phyloP scores from a whole-genome alignment of 768 basidiomycete species.

The Mrakia blollopis region DNA sequence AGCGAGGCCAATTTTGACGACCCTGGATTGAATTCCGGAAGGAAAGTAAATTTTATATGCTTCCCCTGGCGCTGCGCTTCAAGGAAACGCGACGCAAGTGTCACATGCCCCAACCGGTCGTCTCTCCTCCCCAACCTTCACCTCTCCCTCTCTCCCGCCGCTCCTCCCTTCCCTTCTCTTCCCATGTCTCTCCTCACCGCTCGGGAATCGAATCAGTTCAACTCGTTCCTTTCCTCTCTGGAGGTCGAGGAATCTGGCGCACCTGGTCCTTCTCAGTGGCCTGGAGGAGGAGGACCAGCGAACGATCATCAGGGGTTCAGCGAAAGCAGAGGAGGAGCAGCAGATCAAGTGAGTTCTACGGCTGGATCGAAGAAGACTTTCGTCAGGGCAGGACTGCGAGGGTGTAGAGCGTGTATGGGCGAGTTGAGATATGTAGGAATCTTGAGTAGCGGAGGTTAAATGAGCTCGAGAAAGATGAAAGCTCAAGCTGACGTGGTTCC shows the following conservation, averaged over 20 bases:
- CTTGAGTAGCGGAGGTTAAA: neutral
- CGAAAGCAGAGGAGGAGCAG: neutral
- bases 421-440: no score
- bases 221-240: conserved; percentile 5
- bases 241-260: neutral
- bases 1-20: no score
- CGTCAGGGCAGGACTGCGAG: no score
- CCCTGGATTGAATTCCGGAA: no score
- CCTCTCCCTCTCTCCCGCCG: neutral
- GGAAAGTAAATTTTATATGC: no score
- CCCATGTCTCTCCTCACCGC: neutral
- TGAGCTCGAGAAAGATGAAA: neutral
- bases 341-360: neutral
- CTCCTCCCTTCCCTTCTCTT: neutral
- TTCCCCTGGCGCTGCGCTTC: no score
- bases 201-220: conserved; percentile 10
- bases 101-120: no score
- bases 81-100: no score
- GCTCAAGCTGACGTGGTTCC: no score
- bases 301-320: neutral
- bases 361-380: neutral
- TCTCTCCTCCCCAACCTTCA: no score
- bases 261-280: neutral
- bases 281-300: neutral
- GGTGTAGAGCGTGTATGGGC: no score